Percentiles rank a stretch among this genome's conserved stretches.
Conservation (phyloP, 495 filamentous ascomycete genomes). For the Lichina pygmaea region DNA sequence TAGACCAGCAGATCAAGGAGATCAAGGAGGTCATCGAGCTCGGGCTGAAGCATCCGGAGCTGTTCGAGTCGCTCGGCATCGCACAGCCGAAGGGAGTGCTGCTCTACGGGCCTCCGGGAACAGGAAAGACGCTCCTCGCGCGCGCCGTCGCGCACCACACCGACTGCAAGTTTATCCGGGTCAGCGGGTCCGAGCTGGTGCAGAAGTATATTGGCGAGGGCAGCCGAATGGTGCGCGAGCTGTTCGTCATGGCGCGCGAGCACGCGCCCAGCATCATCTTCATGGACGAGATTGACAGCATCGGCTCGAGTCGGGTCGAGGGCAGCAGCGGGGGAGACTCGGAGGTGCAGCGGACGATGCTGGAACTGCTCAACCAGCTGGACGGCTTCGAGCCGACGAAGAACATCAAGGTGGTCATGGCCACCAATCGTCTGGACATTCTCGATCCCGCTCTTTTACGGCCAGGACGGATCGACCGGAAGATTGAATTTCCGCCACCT, state of each 20-base stretch:
- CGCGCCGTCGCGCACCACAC: slow-evolving; percentile 94
- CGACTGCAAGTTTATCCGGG: slow-evolving; percentile 95
- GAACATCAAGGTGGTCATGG: slow-evolving; percentile 99
- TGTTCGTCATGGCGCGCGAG: slow-evolving; percentile 97
- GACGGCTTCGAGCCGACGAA: slow-evolving; percentile 99
- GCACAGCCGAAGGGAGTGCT: slow-evolving; percentile 95
- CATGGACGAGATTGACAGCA: slow-evolving; percentile 99
- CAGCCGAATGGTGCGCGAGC: slow-evolving; percentile 90
- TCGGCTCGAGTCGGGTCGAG: slow-evolving; percentile 90
- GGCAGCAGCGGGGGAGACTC: slow-evolving; percentile 86
- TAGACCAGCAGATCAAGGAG: slow-evolving; percentile 99
- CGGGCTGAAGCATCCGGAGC: slow-evolving; percentile 88
- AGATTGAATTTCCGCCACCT: slow-evolving; percentile 97
- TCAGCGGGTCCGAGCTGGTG: slow-evolving; percentile 84
- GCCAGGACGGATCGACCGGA: slow-evolving; percentile 89
- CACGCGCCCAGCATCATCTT: slow-evolving; percentile 99
- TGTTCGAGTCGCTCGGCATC: slow-evolving; percentile 96
- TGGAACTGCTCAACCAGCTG: slow-evolving; percentile 92
- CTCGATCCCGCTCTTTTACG: slow-evolving; percentile 83
- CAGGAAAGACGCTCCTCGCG: slow-evolving; percentile 87
- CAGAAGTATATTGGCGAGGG: slow-evolving; percentile 99
- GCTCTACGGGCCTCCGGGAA: slow-evolving; percentile 89
- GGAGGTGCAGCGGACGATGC: slow-evolving; percentile 98
- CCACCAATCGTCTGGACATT: slow-evolving; percentile 92
- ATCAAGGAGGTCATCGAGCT: slow-evolving; percentile 99